Conservation (phyloP, 495 filamentous ascomycete species). For the Hypoxylon lenormandii region DNA sequence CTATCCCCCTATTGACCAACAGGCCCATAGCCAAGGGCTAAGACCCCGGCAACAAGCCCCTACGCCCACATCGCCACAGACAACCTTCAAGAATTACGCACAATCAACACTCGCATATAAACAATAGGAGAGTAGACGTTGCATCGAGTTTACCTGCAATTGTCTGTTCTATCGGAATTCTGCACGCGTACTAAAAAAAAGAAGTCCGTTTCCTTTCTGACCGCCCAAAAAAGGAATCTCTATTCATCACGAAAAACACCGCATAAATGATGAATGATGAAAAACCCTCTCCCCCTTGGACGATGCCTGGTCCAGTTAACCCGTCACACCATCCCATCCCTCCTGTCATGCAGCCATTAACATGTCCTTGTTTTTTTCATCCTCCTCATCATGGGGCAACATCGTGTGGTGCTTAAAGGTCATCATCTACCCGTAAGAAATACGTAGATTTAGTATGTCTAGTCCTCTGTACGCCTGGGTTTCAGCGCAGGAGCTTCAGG, state of each 20-base stretch:
- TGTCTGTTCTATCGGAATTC: conserved; percentile 41
- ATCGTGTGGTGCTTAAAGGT: neutral
- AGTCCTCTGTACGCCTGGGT: neutral
- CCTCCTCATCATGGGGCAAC: conserved; percentile 25
- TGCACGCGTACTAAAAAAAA: conserved; percentile 16
- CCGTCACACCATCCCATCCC: conserved; percentile 20
- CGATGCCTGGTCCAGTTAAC: conserved; percentile 38
- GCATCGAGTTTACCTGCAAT: conserved; percentile 31
- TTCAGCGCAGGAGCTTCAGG: conserved; percentile 3
- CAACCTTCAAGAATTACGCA: no score
- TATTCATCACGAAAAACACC: no score
- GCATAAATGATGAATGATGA: conserved; percentile 3
- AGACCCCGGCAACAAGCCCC: no score
- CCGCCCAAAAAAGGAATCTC: conserved; percentile 14
- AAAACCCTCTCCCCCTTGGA: conserved; percentile 23
- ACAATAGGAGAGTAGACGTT: neutral
- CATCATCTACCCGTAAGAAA: neutral
- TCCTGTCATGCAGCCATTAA: conserved; percentile 37
- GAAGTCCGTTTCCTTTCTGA: conserved; percentile 10
- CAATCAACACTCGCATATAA: no score
- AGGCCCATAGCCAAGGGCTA: no score
- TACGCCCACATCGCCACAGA: no score
- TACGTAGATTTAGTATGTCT: neutral
- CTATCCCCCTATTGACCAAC: no score
- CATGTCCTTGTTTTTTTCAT: conserved; percentile 23